Percentiles rank a stretch among this genome's conserved stretches.
phyloP scores from a whole-genome alignment of 2,329 filamentous ascomycete species.

The Alternaria metachromatica region DNA sequence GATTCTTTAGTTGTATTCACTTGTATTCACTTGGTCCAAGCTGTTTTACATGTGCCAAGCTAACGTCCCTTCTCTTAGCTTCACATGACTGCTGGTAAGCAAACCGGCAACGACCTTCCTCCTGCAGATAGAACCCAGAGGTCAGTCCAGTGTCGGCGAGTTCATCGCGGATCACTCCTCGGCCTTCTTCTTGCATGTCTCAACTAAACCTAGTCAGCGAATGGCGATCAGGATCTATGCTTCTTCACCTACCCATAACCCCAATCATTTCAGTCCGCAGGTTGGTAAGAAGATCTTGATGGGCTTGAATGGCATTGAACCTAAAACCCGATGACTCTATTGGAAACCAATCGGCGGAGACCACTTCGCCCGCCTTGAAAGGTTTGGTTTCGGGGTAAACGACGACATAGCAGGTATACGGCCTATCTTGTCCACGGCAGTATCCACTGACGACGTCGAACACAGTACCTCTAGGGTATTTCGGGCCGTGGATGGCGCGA shows the following conservation, averaged over 20 bases:
- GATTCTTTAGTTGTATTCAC: no score
- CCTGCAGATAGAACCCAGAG: no score
- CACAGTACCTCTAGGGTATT: neutral
- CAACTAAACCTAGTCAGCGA: neutral
- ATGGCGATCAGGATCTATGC: neutral
- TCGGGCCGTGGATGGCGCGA: neutral
- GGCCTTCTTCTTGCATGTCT: neutral
- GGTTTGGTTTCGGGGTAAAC: neutral
- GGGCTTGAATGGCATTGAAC: no score
- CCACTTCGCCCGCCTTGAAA: neutral
- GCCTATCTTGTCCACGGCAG: no score
- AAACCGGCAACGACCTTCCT: neutral
- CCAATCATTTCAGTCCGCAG: accelerated
- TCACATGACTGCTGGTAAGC: neutral
- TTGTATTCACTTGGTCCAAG: no score
- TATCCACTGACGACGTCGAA: neutral
- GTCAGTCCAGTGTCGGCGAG: neutral
- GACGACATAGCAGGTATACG: neutral
- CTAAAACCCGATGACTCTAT: no score
- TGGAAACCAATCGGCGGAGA: neutral
- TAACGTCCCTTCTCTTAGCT: neutral
- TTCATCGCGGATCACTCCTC: neutral
- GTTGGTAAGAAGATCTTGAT: accelerated
- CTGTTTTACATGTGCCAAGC: no score
- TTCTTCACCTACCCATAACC: neutral